Evolutionary conservation across 2,329 filamentous ascomycete genomes (phyloP), one percentile per base, ranked within the genome.

Genomic region (Acrocalymma vagum): DNA sequence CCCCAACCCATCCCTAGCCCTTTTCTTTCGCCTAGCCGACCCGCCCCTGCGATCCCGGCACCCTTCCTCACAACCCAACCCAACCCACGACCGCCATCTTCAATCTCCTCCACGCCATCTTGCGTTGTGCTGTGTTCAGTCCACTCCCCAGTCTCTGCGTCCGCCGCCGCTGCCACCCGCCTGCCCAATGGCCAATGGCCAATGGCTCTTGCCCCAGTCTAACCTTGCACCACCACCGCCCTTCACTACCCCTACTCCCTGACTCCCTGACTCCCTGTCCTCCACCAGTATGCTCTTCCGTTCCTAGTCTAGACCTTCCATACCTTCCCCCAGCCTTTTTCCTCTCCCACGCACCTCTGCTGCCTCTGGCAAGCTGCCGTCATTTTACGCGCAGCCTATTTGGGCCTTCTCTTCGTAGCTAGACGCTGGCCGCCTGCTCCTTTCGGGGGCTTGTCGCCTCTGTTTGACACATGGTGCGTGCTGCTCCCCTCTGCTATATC

Each of bases 381-480:
- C 55, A 53, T 53, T 55, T 52, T 54, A 45, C 57, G 43, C 59
- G 60, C 55, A 60, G 54, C 58, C 55, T 62, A 53, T 39, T 51
- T 47, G 50, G 46, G 53, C 10, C 53, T 49, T 41, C 37, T 53
- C 55, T 42, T 46, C 42, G n/a, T 45, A 58, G 40, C 38, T 46
- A 42, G 41, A 38, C 42, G 47, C 53, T 49, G 57, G 53, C 44
- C 55, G 49, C 51, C 50, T 51, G 50, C 58, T 59, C 50, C 47
- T 49, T 37, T 50, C 56, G 60, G 50, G 51, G 48, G 13, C 37
- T 46, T 42, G 23, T 40, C 50, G 38, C 48, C 53, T 48, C 49
- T 42, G 33, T 58, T 51, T 53, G 50, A 60, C 60, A 53, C 58
- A 26, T 66, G 63, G 63, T 66, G 51, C 62, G 66, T 69, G 65